These are phyloP conservation scores for Paraphaeosphaeria minitans DNA, from an alignment of 2,329 filamentous ascomycete species.

Conservation along the genomic window DNA sequence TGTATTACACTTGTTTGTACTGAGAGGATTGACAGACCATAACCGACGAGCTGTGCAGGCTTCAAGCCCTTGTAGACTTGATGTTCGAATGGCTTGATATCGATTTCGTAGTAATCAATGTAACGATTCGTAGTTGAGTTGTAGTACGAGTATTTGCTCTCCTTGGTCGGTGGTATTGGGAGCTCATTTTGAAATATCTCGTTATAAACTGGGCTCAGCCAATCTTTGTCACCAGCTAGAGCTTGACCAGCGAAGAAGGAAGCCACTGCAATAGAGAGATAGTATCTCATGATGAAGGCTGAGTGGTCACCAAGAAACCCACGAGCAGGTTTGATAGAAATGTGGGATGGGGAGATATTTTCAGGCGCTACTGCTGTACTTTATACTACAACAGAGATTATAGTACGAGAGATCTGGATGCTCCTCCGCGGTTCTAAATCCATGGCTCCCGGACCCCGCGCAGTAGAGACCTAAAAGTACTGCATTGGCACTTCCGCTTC, in stretches of 20 bases:
- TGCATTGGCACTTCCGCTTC: not conserved
- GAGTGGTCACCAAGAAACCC: conserved; percentile 3
- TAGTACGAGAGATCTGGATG: not conserved
- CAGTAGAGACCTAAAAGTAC: not conserved
- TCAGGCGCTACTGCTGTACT: conserved; percentile 8
- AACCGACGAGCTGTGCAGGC: conserved; percentile 54
- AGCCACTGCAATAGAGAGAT: conserved; percentile 18
- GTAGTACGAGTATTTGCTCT: conserved; percentile 44
- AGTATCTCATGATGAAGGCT: conserved; percentile 21
- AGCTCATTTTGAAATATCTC: conserved; percentile 49
- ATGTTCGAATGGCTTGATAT: conserved; percentile 50
- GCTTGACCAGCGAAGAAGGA: conserved; percentile 23
- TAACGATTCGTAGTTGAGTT: conserved; percentile 44
- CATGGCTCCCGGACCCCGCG: not conserved
- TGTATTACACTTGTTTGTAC: not conserved
- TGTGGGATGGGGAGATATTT: conserved; percentile 6
- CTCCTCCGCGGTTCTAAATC: not conserved
- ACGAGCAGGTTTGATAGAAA: conserved; percentile 14
- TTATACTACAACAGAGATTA: conserved; percentile 11
- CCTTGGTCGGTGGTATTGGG: conserved; percentile 53
- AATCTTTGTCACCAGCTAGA: conserved; percentile 28
- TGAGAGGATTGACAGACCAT: conserved; percentile 35
- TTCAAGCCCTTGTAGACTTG: conserved; percentile 51
- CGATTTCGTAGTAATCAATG: conserved; percentile 56
- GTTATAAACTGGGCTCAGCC: conserved; percentile 44